Percentiles rank a stretch among this genome's conserved stretches.
These are phyloP conservation scores for Rostrohypoxylon terebratum DNA, from an alignment of 495 filamentous ascomycete genomes.

Conservation along the genomic window DNA sequence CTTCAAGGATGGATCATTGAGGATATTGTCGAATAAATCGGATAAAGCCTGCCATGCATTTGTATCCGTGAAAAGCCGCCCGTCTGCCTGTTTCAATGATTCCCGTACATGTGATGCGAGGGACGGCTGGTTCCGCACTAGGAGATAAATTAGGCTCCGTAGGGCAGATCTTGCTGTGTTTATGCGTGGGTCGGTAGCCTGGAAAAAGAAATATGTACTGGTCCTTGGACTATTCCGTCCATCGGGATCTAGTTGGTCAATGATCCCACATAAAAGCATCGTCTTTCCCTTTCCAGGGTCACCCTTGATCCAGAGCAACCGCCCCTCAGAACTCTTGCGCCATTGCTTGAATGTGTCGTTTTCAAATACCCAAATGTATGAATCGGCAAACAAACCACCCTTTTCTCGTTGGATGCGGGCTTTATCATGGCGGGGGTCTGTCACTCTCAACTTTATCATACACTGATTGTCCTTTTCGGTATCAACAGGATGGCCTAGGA, in stretches of 20 bases:
- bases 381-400: neutral
- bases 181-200: neutral
- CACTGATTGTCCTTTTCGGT: neutral
- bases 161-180: neutral
- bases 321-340: neutral
- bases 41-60: neutral
- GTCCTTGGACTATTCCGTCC: neutral
- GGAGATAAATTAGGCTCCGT: neutral
- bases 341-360: neutral
- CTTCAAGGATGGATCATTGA: neutral
- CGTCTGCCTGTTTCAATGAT: neutral
- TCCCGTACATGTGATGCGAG: neutral
- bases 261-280: constrained; percentile 60
- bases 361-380: neutral
- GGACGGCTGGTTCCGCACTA: neutral
- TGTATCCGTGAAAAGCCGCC: neutral
- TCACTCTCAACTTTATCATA: neutral
- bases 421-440: neutral
- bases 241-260: neutral
- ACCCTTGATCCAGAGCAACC: constrained; percentile 59
- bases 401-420: neutral
- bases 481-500: neutral
- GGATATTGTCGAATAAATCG: neutral
- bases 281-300: constrained; percentile 64
- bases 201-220: neutral